A percentile compares a stretch with the other conserved stretches of the same genome.
These are phyloP conservation scores for Russula virescens DNA, from an alignment of 768 basidiomycete species.

Conservation along the genomic window DNA sequence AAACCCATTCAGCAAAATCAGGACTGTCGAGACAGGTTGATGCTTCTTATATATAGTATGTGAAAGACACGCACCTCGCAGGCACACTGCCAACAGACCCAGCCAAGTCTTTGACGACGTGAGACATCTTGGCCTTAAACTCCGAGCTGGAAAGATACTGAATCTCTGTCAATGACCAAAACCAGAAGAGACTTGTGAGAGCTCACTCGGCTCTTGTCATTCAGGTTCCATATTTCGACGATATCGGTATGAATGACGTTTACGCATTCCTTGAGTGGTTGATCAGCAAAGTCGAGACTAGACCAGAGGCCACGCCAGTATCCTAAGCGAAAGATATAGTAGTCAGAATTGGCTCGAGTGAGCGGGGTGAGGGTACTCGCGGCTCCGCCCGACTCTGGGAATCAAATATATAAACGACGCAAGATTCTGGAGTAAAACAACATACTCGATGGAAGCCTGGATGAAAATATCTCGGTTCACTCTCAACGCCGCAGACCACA, in stretches of 20 bases:
- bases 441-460: slow-evolving; percentile 3
- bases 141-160: background rate
- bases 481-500: slow-evolving; percentile 4
- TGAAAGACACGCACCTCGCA: background rate
- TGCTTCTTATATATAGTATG: background rate
- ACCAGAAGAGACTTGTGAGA: background rate
- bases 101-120: slow-evolving; percentile 9
- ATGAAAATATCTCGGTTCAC: background rate
- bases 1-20: background rate
- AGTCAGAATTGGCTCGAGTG: background rate
- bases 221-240: slow-evolving; percentile 6
- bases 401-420: background rate
- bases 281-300: background rate
- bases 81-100: background rate
- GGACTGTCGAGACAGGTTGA: background rate
- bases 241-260: slow-evolving; percentile 6
- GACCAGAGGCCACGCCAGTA: slow-evolving; percentile 12
- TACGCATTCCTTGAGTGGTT: background rate
- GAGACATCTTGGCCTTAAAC: slow-evolving; percentile 1
- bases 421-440: background rate
- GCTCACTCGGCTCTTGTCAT: background rate
- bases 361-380: background rate
- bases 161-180: background rate
- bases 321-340: background rate
- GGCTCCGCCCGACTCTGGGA: background rate